Percentiles rank a stretch among this genome's conserved stretches.
These are phyloP conservation scores for Oryza punctata DNA, from an alignment of 176 grass and related monocot genomes.

Conservation along the genomic window DNA sequence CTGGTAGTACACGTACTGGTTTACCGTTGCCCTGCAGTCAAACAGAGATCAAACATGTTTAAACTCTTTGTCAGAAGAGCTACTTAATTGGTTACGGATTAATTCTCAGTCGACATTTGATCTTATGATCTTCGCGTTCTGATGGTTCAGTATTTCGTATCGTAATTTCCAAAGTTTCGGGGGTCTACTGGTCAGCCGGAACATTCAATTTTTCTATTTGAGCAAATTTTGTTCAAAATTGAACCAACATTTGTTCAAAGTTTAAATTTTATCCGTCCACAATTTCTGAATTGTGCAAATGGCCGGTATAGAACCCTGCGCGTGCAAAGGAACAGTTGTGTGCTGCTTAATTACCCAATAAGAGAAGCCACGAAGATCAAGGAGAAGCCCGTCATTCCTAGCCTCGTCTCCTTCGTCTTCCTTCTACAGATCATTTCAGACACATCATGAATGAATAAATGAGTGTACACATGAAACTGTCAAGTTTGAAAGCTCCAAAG, in stretches of 20 bases:
- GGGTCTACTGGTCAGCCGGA: too few relatives aligned
- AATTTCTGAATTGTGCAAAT: too few relatives aligned
- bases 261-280: too few relatives aligned
- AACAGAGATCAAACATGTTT: neutral
- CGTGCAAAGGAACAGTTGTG: neutral
- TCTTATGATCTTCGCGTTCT: neutral
- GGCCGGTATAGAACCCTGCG: too few relatives aligned
- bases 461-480: neutral
- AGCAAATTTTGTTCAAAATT: too few relatives aligned
- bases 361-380: slow-evolving; percentile 70
- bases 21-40: slow-evolving; percentile 51
- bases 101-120: neutral
- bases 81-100: neutral
- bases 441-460: neutral
- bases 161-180: too few relatives aligned
- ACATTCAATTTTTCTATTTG: too few relatives aligned
- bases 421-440: slow-evolving; percentile 25
- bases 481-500: neutral
- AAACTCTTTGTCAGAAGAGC: too few relatives aligned
- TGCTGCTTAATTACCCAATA: slow-evolving; percentile 47
- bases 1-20: slow-evolving; percentile 63
- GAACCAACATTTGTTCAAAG: too few relatives aligned
- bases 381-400: slow-evolving; percentile 52
- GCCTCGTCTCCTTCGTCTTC: slow-evolving; percentile 36
- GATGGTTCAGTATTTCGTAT: too few relatives aligned